Evolutionary conservation across 306 rosid species (phyloP).

Genomic region (Sophora flavescens): DNA sequence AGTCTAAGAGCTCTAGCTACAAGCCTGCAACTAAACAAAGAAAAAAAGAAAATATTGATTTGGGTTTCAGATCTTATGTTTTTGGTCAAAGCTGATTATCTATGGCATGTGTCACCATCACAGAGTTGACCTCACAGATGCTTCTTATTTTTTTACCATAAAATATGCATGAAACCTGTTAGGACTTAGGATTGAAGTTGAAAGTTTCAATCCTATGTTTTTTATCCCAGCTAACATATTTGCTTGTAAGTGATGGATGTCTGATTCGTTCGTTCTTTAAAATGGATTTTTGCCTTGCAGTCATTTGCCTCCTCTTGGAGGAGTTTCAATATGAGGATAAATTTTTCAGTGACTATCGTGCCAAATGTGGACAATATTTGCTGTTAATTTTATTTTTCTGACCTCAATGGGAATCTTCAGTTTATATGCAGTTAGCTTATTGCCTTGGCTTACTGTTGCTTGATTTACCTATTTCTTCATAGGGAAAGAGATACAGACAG

Average conservation of each 20-base stretch:
- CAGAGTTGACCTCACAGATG: neutral
- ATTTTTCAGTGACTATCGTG: conserved; percentile 2
- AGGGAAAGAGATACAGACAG: conserved; percentile 93
- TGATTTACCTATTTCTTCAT: conserved; percentile 35
- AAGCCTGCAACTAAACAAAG: neutral
- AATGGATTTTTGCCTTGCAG: conserved; percentile 20
- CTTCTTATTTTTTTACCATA: neutral
- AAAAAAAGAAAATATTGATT: neutral
- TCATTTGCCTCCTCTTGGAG: conserved; percentile 27
- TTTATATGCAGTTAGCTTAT: conserved; percentile 28
- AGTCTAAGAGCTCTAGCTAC: neutral
- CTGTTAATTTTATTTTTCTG: conserved; percentile 26
- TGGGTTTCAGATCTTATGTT: neutral
- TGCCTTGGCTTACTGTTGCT: conserved; percentile 41
- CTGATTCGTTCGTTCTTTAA: conserved; percentile 21
- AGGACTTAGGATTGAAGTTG: too few species aligned
- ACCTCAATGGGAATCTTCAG: conserved; percentile 33
- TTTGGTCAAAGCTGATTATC: neutral
- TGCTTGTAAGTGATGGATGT: conserved; percentile 8
- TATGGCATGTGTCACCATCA: neutral
- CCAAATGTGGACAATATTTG: conserved; percentile 9
- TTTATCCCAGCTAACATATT: conserved; percentile 8
- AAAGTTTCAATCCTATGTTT: too few species aligned
- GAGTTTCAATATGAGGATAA: conserved; percentile 8
- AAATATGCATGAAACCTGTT: too few species aligned